Evolutionary conservation across 2,329 filamentous ascomycete genomes (phyloP), one percentile per base, ranked within the genome.

Genomic region (Pseudocercospora fijiensis): DNA sequence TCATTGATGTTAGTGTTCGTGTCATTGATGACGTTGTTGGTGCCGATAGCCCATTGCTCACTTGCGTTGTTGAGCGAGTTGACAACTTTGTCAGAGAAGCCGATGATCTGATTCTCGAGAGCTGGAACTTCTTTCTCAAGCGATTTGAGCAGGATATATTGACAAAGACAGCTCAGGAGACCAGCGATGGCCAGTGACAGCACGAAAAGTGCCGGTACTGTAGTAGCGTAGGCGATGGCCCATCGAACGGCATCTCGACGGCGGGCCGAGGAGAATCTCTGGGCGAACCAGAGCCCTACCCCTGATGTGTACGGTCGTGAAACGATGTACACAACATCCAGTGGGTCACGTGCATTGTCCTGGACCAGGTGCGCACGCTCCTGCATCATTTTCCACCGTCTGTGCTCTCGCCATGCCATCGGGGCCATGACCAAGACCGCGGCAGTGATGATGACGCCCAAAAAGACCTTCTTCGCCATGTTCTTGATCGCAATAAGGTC

Each of bases 271-370:
- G 84, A 85, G 78, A 94, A 87, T 63, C 81, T 83, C 58, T 84
- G 84, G 6, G 90, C 86, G 20, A 90, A 70, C 77, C 85, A 88
- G 75, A 96, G 84, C 45, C 93, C 94, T 27, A 84, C 79, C 1
- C 83, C 83, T 0, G 91, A 86, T 0, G 92, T 91, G 70, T 89
- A 86, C 1, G 94, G 92, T 22, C 92, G 86, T 33, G 91, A 93
- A 30, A 89, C 87, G 69, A 97, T 90, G 78, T 97, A 96, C 47
- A 96, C 86, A 37, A 93, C 87, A 74, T 98, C 94, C 83, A 96
- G 87, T 0, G 90, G 85, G 72, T 98, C 92, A 74, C 88, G 87
- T 28, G 86, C 84, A 61, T 88, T 82, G 69, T 84, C 81, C 52
- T 83, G 80, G 69, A 96, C 84, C 30, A 92, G 81, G 61, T 83